Conservation (phyloP, 78 protist species). For the Dictyostelium intermedium region DNA sequence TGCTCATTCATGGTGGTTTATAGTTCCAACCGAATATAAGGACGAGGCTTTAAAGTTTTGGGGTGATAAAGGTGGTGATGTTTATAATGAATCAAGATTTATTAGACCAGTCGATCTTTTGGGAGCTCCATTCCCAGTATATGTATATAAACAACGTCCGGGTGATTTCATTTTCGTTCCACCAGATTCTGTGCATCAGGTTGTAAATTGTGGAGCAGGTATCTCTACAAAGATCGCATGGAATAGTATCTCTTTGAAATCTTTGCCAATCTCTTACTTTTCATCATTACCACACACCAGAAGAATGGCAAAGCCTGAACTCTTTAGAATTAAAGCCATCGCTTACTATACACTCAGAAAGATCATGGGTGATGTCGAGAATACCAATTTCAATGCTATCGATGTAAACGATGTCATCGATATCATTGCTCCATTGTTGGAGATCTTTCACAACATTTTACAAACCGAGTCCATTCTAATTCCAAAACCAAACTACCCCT, state of each 20-base stretch:
- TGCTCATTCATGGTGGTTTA: conserved; percentile 51
- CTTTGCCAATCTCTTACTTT: conserved; percentile 42
- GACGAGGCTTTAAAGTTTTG: conserved; percentile 47
- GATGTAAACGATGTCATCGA: conserved; percentile 13
- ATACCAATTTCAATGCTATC: background rate
- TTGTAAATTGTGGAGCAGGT: conserved; percentile 48
- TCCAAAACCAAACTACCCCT: conserved; percentile 71
- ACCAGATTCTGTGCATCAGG: conserved; percentile 71
- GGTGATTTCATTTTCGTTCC: conserved; percentile 76
- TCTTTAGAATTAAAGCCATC: conserved; percentile 36
- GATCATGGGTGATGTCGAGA: background rate
- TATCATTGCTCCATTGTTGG: conserved; percentile 27
- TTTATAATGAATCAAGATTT: conserved; percentile 30
- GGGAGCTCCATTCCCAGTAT: conserved; percentile 52
- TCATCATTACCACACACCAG: conserved; percentile 15
- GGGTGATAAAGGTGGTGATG: conserved; percentile 56
- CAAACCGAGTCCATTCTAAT: conserved; percentile 60
- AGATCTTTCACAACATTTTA: conserved; percentile 21
- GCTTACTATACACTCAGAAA: conserved; percentile 30
- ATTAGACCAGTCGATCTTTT: conserved; percentile 12
- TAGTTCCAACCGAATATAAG: background rate
- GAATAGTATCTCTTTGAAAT: conserved; percentile 13
- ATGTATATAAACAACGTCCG: conserved; percentile 31
- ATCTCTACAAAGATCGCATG: conserved; percentile 35
- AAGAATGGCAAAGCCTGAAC: conserved; percentile 7